A percentile compares a stretch with the other conserved stretches of the same genome.
These are phyloP conservation scores for Colletotrichum magnum DNA, from an alignment of 2,329 filamentous ascomycete species.

Conservation along the genomic window DNA sequence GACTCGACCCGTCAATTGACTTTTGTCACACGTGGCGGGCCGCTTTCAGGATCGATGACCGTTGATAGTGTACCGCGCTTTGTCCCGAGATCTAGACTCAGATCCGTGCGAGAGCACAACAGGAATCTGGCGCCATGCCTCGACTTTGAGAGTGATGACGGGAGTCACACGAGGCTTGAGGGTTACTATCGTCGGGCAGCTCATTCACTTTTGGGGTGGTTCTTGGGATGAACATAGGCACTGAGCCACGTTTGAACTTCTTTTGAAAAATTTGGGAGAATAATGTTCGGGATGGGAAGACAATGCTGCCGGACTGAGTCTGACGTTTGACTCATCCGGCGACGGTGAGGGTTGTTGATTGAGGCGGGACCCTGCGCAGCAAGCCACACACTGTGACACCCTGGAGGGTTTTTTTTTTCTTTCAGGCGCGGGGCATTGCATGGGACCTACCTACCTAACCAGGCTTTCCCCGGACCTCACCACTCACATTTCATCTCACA, in stretches of 20 bases:
- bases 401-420: neutral
- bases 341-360: neutral
- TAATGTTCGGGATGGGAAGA: no score
- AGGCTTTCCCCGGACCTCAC: neutral
- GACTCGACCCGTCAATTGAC: slow-evolving; percentile 1
- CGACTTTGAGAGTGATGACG: neutral
- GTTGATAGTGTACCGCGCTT: neutral
- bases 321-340: no score
- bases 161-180: slow-evolving; percentile 9
- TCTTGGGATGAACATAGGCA: no score
- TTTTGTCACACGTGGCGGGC: slow-evolving; percentile 8
- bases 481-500: neutral
- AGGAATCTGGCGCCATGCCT: neutral
- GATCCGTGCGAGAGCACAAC: slow-evolving; percentile 1
- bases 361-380: neutral
- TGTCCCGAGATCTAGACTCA: neutral
- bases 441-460: no score
- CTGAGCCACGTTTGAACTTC: no score
- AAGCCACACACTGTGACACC: neutral
- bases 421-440: neutral
- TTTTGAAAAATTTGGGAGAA: no score
- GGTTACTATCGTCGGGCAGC: no score
- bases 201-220: no score
- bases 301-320: no score
- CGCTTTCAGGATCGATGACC: neutral